These are phyloP conservation scores for Paramecium biaurelia DNA, from an alignment of 73 alveolate genomes.

Conservation along the genomic window DNA sequence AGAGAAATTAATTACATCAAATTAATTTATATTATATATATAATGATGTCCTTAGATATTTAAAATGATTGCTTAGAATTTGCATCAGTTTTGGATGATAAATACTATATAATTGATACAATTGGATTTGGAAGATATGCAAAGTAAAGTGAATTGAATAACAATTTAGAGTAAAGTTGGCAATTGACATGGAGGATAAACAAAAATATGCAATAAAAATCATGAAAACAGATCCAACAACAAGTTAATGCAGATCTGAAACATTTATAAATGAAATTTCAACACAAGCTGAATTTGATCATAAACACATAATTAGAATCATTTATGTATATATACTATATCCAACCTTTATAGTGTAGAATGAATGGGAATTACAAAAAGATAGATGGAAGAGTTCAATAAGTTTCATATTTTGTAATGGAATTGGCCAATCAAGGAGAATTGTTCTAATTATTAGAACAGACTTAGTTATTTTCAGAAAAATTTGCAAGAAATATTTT, in stretches of 20 bases:
- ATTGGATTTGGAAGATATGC: constrained; percentile 54
- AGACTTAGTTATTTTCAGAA: constrained; percentile 18
- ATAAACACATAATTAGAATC: constrained; percentile 25
- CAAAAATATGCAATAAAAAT: constrained; percentile 20
- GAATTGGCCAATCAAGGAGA: constrained; percentile 49
- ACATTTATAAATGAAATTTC: constrained; percentile 37
- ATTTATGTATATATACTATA: background rate
- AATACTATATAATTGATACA: constrained; percentile 6
- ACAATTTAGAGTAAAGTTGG: background rate
- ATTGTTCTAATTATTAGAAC: background rate
- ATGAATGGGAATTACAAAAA: constrained; percentile 2
- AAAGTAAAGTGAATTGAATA: background rate
- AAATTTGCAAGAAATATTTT: constrained; percentile 47
- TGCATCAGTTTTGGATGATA: constrained; percentile 38
- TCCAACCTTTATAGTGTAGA: background rate
- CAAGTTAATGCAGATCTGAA: background rate
- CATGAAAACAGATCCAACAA: constrained; percentile 42
- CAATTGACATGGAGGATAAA: constrained; percentile 7
- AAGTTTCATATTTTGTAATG: constrained; percentile 36
- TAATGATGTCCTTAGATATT: constrained; percentile 44
- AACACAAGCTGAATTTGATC: constrained; percentile 1
- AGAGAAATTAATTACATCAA: background rate
- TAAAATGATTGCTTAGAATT: constrained; percentile 44
- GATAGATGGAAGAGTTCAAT: background rate
- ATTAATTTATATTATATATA: background rate